Base-by-base conservation (phyloP, 2,329 filamentous ascomycete genomes). In the Nigrospora oryzae region DNA sequence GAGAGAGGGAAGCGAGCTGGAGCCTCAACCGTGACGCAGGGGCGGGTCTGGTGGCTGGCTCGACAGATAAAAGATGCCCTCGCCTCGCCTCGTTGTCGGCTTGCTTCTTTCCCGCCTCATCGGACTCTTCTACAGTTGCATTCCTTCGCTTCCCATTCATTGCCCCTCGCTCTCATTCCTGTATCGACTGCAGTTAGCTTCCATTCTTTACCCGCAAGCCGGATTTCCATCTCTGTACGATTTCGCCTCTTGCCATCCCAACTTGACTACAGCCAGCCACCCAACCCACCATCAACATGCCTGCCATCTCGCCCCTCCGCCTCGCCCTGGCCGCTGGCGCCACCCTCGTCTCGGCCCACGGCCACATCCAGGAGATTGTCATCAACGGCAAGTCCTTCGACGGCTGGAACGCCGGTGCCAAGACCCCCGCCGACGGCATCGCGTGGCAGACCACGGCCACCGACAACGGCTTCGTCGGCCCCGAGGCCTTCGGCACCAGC, bases 391-490 rank as follows among this genome's bases (percentile, higher is more conserved):
- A 54, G 30, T 45, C 43, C 36, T 50, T 55, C 35, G 54, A 56
- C 43, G 42, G 43, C 15, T 51, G 44, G 14, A 48, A 52, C 28
- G 51, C 51, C 14, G 49, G 49, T n/a, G 46, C 45, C 11, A 46
- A 46, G 43, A 28, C 23, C 5, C 23, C 23, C 23, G 57, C 57
- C 36, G 52, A 49, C 38, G 49, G 49, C 34, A 53, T 62, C 42
- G 59, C 55, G 15, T 65, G 62, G 62, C 52, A 51, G n/a, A 56
- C 58, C 32, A 57, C 56, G 38, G 65, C 67, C 49, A 51, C 45
- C 12, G 51, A 56, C 51, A 62, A 61, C 43, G 61, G 64, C 15
- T 64, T 60, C 55, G 65, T 70, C 44, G 59, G 61, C 33, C 69
- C 70, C 33, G 65, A 57, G 31, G 55, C 54, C 16, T 61, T 63